phyloP scores from a whole-genome alignment of 495 filamentous ascomycete species.

The Penicillium lagena region DNA sequence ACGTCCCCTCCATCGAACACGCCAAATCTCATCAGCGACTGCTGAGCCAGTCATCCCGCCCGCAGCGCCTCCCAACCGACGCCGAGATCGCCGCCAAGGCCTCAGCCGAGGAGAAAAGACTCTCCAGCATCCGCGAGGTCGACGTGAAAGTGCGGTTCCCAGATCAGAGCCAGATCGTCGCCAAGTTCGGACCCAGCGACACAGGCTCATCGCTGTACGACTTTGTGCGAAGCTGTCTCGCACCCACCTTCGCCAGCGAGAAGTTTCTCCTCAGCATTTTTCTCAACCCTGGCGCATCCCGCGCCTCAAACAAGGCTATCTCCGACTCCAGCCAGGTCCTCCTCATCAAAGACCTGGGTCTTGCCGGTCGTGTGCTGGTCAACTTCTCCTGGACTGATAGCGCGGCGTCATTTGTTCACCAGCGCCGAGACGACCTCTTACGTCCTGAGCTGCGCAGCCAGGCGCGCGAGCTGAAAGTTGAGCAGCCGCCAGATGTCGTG shows the following conservation, averaged over 20 bases:
- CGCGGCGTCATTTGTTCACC: conserved; percentile 35
- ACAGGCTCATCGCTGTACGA: conserved; percentile 61
- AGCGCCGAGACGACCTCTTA: conserved; percentile 40
- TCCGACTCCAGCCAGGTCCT: conserved; percentile 42
- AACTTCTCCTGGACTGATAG: conserved; percentile 72
- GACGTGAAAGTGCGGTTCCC: conserved; percentile 81
- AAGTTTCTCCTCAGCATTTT: conserved; percentile 46
- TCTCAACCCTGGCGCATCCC: conserved; percentile 6
- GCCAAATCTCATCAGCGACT: conserved; percentile 73
- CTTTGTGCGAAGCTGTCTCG: conserved; percentile 49
- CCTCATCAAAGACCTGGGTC: conserved; percentile 66
- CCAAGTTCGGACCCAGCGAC: conserved; percentile 55
- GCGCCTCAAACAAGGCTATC: conserved; percentile 23
- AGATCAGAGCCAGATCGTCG: conserved; percentile 66
- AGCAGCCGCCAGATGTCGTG: conserved; percentile 33
- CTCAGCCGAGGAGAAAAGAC: conserved; percentile 48
- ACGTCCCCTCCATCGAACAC: conserved; percentile 77
- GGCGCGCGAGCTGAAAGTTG: conserved; percentile 61
- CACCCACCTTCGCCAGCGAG: conserved; percentile 26
- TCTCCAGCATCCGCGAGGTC: conserved; percentile 60
- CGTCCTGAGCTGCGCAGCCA: conserved; percentile 59
- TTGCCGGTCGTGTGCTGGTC: conserved; percentile 64
- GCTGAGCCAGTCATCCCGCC: conserved; percentile 55
- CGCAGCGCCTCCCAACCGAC: conserved; percentile 53
- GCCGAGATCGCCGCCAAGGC: conserved; percentile 44